Base-by-base conservation (phyloP, 805 yeast species). In the Starmera caribaea region DNA sequence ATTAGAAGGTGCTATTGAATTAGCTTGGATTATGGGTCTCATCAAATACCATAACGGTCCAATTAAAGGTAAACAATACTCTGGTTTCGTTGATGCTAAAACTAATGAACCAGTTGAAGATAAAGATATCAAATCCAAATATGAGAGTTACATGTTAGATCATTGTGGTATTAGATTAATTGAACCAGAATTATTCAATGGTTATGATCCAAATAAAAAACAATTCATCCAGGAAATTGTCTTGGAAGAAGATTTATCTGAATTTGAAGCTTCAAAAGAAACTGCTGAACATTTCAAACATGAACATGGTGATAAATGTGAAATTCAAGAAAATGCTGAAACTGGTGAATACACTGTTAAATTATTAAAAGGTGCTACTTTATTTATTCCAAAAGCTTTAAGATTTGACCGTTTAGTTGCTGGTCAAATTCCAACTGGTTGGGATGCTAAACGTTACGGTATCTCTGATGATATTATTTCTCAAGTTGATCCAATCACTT, bases 21-120 rank as follows among this genome's bases (percentile, higher is more conserved):
- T 92, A 95, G 97, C 99, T 37, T 92, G 97, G 97, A 89, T 92
- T 54, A 92, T 92, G 97, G 97, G 97, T 51, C 75, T 84, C 59
- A 89, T 92, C 69, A 87, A 86, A 68, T 92, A 92, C 69, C 92
- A 85, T 69, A 85, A 86, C 51, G 97, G 96, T 68, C 72, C 73
- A 60, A 71, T 85, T 57, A 86, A 86, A 75, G 89, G 89, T 57
- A 79, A 80, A 62, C 90, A 88, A 55, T 89, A 89, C 71, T 72
- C 92, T 36, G 97, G 97, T 54, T 92, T 98, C 98, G 85, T 90
- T 52, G 99, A 92, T 61, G 79, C 95, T 48, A 89, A 90, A 74
- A 79, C 96, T 45, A 79, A 75, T 51, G 79, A 76, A 56, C 97
- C 96, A 31, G 95, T 92, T 43, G 97, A 87, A 48, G 99, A 92